Conservation (phyloP, 495 filamentous ascomycete species). For the Penicillium pulvis region DNA sequence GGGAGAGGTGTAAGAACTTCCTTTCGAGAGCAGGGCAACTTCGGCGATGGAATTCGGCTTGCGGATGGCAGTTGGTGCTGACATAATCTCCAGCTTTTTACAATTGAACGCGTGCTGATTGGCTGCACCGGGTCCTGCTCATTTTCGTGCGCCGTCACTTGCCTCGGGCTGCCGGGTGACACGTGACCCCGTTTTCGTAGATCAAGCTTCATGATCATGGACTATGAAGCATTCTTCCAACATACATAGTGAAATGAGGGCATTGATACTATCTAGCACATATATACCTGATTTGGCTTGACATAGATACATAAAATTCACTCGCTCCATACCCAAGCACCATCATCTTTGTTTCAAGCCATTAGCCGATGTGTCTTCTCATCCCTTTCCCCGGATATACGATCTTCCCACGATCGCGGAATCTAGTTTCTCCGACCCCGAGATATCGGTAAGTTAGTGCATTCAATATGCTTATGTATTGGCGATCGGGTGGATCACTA, state of each 20-base stretch:
- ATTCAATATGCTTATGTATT: neutral
- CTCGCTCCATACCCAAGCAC: neutral
- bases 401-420: slow-evolving; percentile 1
- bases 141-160: slow-evolving; percentile 11
- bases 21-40: slow-evolving; percentile 22
- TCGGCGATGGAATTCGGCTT: slow-evolving; percentile 27
- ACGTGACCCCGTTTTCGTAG: slow-evolving; percentile 38
- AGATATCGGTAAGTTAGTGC: neutral
- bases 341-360: neutral
- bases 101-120: slow-evolving; percentile 14
- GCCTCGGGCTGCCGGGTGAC: slow-evolving; percentile 17
- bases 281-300: neutral
- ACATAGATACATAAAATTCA: neutral
- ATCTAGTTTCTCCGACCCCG: neutral
- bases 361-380: slow-evolving; percentile 2
- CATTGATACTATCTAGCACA: neutral
- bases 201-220: neutral
- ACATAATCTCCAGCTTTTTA: slow-evolving; percentile 33
- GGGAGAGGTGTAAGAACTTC: slow-evolving; percentile 31
- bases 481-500: neutral
- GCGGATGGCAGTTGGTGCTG: slow-evolving; percentile 45
- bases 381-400: slow-evolving; percentile 9
- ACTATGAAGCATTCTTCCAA: neutral
- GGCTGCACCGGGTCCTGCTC: slow-evolving; percentile 7
- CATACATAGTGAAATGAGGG: neutral